phyloP scores from a whole-genome alignment of 2,329 filamentous ascomycete genomes.

The Stachybotrys chartarum region DNA sequence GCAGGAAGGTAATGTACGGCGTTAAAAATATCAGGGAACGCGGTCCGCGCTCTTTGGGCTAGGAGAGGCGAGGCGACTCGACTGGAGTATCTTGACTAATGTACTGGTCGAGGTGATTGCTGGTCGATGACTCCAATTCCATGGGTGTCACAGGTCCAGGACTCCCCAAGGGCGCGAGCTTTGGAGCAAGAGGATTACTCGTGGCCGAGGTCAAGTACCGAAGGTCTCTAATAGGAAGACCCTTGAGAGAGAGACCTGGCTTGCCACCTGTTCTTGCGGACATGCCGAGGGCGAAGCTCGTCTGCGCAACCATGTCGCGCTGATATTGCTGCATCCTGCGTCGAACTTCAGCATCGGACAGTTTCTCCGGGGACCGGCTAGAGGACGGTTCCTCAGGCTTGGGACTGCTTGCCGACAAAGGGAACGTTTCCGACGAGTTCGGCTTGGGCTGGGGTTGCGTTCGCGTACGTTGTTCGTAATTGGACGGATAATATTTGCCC shows the following conservation, averaged over 20 bases:
- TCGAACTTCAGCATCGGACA: slow-evolving; percentile 35
- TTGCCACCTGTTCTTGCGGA: slow-evolving; percentile 15
- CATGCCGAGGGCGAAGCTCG: slow-evolving; percentile 33
- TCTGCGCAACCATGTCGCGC: slow-evolving; percentile 53
- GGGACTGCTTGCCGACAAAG: slow-evolving; percentile 25
- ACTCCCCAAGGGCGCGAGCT: slow-evolving; percentile 46
- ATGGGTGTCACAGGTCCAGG: slow-evolving; percentile 57
- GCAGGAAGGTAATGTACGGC: not conserved
- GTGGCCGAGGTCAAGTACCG: slow-evolving; percentile 29
- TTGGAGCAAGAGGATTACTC: slow-evolving; percentile 41
- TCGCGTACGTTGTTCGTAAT: slow-evolving; percentile 41
- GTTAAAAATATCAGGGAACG: not conserved
- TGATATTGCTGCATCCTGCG: slow-evolving; percentile 51
- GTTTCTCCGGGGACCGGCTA: slow-evolving; percentile 14
- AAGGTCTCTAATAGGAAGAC: slow-evolving; percentile 27
- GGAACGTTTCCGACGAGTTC: slow-evolving; percentile 15
- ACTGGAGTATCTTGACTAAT: not conserved
- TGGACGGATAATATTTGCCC: slow-evolving; percentile 58
- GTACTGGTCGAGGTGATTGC: slow-evolving; percentile 25
- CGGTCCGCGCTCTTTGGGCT: too few species aligned
- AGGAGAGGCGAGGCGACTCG: not conserved
- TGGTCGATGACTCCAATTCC: slow-evolving; percentile 37
- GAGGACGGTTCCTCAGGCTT: slow-evolving; percentile 11
- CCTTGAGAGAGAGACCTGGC: slow-evolving; percentile 23
- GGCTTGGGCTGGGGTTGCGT: slow-evolving; percentile 11